Percentiles rank a stretch among this genome's conserved stretches.
Conservation (phyloP, 2,329 filamentous ascomycete species). For the Bipolaris oryzae region DNA sequence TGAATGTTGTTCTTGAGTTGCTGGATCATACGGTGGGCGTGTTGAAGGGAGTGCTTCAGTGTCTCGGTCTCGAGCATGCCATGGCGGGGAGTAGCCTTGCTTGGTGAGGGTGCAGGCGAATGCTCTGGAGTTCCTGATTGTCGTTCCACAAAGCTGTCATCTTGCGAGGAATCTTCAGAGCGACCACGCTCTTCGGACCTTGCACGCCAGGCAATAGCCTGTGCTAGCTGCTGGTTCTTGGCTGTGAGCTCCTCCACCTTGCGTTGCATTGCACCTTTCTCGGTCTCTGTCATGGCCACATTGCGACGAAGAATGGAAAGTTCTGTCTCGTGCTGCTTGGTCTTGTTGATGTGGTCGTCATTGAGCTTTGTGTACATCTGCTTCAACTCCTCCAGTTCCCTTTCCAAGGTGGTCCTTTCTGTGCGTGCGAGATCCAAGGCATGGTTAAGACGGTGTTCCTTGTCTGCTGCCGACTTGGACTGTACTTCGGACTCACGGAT, state of each 20-base stretch:
- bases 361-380: slow-evolving; percentile 75
- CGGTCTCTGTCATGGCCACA: slow-evolving; percentile 76
- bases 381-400: slow-evolving; percentile 90
- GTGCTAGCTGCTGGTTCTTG: slow-evolving; percentile 91
- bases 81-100: slow-evolving; percentile 90
- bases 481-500: slow-evolving; percentile 80
- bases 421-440: slow-evolving; percentile 70
- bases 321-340: slow-evolving; percentile 89
- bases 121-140: slow-evolving; percentile 75
- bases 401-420: slow-evolving; percentile 79
- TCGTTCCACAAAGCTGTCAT: slow-evolving; percentile 61
- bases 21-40: slow-evolving; percentile 96
- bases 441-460: slow-evolving; percentile 81
- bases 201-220: slow-evolving; percentile 77
- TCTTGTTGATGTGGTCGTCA: slow-evolving; percentile 77
- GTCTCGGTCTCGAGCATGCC: slow-evolving; percentile 94
- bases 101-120: slow-evolving; percentile 86
- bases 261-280: slow-evolving; percentile 77
- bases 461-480: slow-evolving; percentile 77
- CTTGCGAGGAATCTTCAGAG: slow-evolving; percentile 61
- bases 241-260: slow-evolving; percentile 86
- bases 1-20: slow-evolving; percentile 94
- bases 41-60: slow-evolving; percentile 88
- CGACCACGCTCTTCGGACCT: slow-evolving; percentile 65
- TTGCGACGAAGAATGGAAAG: slow-evolving; percentile 82